These are phyloP conservation scores for Aureobasidium lini DNA, from an alignment of 2,329 filamentous ascomycete genomes.

Conservation along the genomic window DNA sequence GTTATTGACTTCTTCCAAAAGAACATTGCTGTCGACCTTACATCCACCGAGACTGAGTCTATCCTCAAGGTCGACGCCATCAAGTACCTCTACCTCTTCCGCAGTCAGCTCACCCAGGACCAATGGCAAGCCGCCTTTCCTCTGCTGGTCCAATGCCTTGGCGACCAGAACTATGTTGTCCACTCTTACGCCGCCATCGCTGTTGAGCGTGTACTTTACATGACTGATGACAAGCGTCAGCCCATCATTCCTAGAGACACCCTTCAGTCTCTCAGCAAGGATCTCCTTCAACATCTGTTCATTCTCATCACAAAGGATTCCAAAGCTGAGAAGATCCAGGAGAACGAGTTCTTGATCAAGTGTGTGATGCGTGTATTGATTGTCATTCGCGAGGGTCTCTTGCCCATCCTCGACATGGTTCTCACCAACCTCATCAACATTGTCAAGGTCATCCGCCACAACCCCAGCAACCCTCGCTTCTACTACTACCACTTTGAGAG, in stretches of 20 bases:
- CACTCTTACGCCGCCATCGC: slow-evolving; percentile 97
- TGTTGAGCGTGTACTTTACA: slow-evolving; percentile 83
- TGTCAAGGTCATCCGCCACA: slow-evolving; percentile 83
- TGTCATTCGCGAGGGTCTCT: slow-evolving; percentile 77
- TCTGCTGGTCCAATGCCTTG: slow-evolving; percentile 83
- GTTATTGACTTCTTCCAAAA: slow-evolving; percentile 94
- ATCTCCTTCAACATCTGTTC: slow-evolving; percentile 84
- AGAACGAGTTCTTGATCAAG: slow-evolving; percentile 98
- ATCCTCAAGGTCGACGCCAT: slow-evolving; percentile 96
- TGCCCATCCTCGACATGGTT: slow-evolving; percentile 67
- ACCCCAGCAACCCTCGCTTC: slow-evolving; percentile 94
- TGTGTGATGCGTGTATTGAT: slow-evolving; percentile 97
- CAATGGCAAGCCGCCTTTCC: slow-evolving; percentile 89
- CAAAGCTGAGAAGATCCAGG: slow-evolving; percentile 86
- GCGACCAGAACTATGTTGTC: slow-evolving; percentile 85
- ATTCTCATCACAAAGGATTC: slow-evolving; percentile 78
- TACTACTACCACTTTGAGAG: slow-evolving; percentile 99
- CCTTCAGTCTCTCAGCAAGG: slow-evolving; percentile 69
- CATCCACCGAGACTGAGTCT: slow-evolving; percentile 64
- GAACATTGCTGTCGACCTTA: slow-evolving; percentile 81
- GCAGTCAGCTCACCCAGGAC: slow-evolving; percentile 83
- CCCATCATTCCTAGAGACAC: slow-evolving; percentile 73
- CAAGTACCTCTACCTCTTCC: slow-evolving; percentile 96
- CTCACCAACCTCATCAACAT: slow-evolving; percentile 79
- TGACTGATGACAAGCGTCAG: slow-evolving; percentile 66